A percentile compares a stretch with the other conserved stretches of the same genome.
Conservation (phyloP, 1,284 basidiomycete genomes). For the Trametes sp. region DNA sequence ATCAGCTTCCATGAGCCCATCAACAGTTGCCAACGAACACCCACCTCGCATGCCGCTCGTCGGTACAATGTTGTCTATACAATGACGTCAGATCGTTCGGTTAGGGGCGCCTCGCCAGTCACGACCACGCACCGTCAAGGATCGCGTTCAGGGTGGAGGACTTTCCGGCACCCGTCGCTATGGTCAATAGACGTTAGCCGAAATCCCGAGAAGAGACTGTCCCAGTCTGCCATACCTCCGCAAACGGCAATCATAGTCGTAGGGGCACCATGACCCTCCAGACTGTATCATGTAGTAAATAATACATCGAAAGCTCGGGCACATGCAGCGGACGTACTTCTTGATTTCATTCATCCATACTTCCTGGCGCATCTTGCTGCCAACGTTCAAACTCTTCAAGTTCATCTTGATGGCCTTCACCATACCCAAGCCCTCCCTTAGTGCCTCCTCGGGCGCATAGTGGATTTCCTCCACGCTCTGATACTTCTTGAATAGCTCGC, state of each 20-base stretch:
- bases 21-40: conserved; percentile 22
- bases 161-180: conserved; percentile 69
- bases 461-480: conserved; percentile 49
- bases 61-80: conserved; percentile 66
- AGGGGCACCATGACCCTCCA: conserved; percentile 57
- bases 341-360: conserved; percentile 65
- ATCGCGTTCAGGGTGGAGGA: conserved; percentile 67
- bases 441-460: conserved; percentile 57
- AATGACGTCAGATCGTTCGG: conserved; percentile 12
- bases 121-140: conserved; percentile 52
- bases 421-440: conserved; percentile 61
- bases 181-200: conserved; percentile 5
- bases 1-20: conserved; percentile 11
- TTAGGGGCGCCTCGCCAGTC: conserved; percentile 13
- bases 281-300: conserved; percentile 41
- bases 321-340: conserved; percentile 47
- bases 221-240: no score
- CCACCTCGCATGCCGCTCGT: conserved; percentile 69
- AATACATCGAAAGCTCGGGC: no score
- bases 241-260: conserved; percentile 68
- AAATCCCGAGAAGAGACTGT: no score
- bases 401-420: conserved; percentile 54
- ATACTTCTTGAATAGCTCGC: conserved; percentile 36
- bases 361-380: conserved; percentile 61
- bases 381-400: conserved; percentile 56